Percentiles rank a stretch among this genome's conserved stretches.
These are phyloP conservation scores for Penicillium paradoxum DNA, from an alignment of 495 filamentous ascomycete genomes.

Conservation along the genomic window DNA sequence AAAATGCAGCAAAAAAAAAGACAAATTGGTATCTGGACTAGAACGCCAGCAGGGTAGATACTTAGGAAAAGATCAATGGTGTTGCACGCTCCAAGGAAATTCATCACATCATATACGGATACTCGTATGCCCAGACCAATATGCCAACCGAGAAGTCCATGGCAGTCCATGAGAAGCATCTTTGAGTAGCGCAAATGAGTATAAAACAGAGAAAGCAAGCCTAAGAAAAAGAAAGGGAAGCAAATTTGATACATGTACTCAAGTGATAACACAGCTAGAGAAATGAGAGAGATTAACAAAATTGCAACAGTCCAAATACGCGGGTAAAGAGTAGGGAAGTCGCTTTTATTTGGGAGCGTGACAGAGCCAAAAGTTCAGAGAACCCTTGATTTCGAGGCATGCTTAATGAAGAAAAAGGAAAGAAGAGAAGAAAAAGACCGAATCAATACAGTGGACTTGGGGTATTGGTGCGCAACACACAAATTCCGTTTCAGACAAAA, in stretches of 20 bases:
- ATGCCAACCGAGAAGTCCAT: constrained; percentile 20
- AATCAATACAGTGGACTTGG: constrained; percentile 43
- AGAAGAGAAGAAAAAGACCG: constrained; percentile 21
- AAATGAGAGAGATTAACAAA: constrained; percentile 25
- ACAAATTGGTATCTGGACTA: constrained; percentile 33
- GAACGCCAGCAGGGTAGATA: constrained; percentile 24
- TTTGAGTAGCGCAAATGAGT: constrained; percentile 16
- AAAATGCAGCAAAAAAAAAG: constrained; percentile 12
- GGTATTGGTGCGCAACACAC: constrained; percentile 48
- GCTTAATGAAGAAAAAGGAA: constrained; percentile 28
- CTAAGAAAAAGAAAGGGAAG: constrained; percentile 17
- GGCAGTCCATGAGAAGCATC: constrained; percentile 10
- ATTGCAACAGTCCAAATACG: constrained; percentile 7
- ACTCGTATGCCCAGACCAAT: constrained; percentile 19
- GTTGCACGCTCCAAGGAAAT: constrained; percentile 19
- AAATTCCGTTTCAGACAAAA: constrained; percentile 45
- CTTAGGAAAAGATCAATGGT: constrained; percentile 12
- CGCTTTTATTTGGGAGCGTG: constrained; percentile 44
- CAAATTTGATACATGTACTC: constrained; percentile 31
- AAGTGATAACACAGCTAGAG: constrained; percentile 29
- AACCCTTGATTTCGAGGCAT: constrained; percentile 25
- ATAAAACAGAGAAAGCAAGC: constrained; percentile 17
- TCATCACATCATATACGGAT: constrained; percentile 27
- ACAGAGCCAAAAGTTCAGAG: constrained; percentile 36
- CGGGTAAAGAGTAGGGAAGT: constrained; percentile 28